These are phyloP conservation scores for Neospermospora avenae DNA, from an alignment of 2,329 filamentous ascomycete genomes.

Conservation along the genomic window DNA sequence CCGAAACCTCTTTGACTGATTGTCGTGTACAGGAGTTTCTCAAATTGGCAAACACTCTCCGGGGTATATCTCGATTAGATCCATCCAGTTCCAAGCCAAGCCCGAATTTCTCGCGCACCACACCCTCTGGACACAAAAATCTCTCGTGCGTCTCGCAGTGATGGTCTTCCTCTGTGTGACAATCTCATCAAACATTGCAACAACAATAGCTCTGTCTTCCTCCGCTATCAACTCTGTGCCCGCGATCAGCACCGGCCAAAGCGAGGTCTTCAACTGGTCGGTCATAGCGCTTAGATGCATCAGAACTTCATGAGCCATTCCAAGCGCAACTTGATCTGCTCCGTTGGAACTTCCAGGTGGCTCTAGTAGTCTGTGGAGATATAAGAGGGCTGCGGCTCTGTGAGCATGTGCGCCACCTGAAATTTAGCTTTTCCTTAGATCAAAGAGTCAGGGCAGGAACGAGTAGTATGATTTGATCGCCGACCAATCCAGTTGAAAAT, in stretches of 20 bases:
- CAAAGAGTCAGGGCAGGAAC: too few species aligned
- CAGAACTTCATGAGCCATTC: conserved; percentile 34
- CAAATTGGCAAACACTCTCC: conserved; percentile 35
- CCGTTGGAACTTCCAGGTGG: conserved; percentile 24
- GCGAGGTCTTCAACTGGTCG: conserved; percentile 31
- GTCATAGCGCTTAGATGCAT: conserved; percentile 26
- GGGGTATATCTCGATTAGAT: conserved; percentile 28
- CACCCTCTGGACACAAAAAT: conserved; percentile 31
- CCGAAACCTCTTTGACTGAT: too few species aligned
- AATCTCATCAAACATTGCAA: conserved; percentile 31
- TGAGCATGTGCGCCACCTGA: conserved; percentile 32
- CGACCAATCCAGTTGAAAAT: too few species aligned
- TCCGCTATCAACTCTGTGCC: conserved; percentile 30
- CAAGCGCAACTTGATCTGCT: conserved; percentile 27
- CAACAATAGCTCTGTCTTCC: conserved; percentile 27
- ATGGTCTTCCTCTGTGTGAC: conserved; percentile 29
- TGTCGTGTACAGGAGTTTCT: too few species aligned
- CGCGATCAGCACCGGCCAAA: conserved; percentile 35
- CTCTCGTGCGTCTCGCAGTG: conserved; percentile 29
- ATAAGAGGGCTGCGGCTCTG: conserved; percentile 29
- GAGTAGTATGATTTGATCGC: too few species aligned
- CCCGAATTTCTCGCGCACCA: conserved; percentile 33
- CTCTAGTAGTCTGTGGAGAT: conserved; percentile 31
- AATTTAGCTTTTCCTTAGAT: too few species aligned
- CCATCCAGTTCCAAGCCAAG: conserved; percentile 35